Conservation (phyloP, 2,329 filamentous ascomycete genomes). For the Stachybotrys echinatus region DNA sequence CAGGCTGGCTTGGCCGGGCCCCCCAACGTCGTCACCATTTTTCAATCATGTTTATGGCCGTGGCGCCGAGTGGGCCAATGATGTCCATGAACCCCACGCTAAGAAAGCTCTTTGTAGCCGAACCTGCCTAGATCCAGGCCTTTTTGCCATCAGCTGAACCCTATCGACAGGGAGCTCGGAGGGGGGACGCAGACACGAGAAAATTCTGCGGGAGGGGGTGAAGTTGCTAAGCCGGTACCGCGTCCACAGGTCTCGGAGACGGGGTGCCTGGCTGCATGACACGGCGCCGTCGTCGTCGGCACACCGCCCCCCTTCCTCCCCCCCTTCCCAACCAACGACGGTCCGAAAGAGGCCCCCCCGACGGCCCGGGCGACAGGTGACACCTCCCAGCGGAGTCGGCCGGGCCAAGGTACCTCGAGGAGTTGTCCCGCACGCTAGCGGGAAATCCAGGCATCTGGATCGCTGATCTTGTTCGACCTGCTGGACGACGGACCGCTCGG, state of each 20-base stretch:
- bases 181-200: neutral
- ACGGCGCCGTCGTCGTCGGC: neutral
- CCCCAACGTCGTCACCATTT: constrained; percentile 1
- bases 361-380: neutral
- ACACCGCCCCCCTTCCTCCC: neutral
- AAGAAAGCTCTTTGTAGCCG: neutral
- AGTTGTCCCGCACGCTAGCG: neutral
- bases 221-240: too few relatives aligned
- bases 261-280: neutral
- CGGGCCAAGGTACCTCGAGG: neutral
- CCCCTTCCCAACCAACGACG: too few relatives aligned
- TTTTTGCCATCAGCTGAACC: neutral
- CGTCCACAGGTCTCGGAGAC: too few relatives aligned
- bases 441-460: neutral
- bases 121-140: neutral
- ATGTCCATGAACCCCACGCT: neutral
- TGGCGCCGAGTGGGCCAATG: neutral
- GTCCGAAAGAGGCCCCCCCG: too few relatives aligned
- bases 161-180: neutral
- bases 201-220: neutral
- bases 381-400: neutral
- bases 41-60: neutral
- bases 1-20: too few relatives aligned
- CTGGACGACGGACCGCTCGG: neutral
- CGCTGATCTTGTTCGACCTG: neutral